Evolutionary conservation across 768 basidiomycete genomes (phyloP).

Genomic region (Podaxis sp.): DNA sequence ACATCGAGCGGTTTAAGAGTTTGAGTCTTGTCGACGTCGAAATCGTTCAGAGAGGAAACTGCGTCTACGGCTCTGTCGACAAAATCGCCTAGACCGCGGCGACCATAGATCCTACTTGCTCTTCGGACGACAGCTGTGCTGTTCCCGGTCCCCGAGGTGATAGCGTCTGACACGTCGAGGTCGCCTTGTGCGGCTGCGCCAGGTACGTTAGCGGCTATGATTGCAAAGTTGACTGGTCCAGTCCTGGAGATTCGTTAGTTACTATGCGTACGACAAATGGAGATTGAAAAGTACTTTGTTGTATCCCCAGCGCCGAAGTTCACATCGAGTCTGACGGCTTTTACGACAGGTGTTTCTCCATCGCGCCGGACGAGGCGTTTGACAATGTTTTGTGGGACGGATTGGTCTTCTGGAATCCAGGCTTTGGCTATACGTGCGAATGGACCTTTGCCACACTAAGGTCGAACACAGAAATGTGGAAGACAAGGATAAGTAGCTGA

Average conservation of each 20-base stretch:
- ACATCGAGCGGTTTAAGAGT: conserved; percentile 31
- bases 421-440: conserved; percentile 23
- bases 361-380: conserved; percentile 17
- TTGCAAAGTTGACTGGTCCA: conserved; percentile 15
- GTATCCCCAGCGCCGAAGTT: conserved; percentile 21
- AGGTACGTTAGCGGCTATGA: conserved; percentile 18
- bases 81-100: conserved; percentile 6
- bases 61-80: too few relatives aligned
- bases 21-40: conserved; percentile 31
- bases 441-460: conserved; percentile 23
- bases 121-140: background rate
- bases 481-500: background rate
- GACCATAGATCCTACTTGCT: conserved; percentile 23
- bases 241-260: background rate
- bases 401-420: conserved; percentile 22
- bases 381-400: conserved; percentile 18
- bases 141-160: background rate
- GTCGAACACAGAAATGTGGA: background rate
- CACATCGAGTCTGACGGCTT: conserved; percentile 21
- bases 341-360: conserved; percentile 17
- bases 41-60: background rate
- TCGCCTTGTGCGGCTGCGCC: conserved; percentile 9
- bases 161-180: background rate
- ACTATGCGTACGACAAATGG: background rate
- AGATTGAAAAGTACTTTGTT: background rate